Conservation (phyloP, 441 rosid genomes). For the Manihot esculenta region DNA sequence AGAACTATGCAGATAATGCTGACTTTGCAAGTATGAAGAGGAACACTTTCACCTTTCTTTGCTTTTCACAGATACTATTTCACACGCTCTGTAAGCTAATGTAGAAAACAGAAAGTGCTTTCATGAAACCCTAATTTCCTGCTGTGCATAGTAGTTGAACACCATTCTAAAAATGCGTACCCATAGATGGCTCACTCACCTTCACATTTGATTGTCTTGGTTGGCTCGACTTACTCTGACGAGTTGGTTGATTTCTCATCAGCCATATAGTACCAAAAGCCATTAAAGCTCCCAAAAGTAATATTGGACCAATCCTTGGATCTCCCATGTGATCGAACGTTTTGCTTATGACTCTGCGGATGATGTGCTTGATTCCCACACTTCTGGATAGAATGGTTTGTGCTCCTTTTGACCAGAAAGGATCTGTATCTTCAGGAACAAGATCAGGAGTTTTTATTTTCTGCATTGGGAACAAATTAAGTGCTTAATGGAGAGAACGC, state of each 20-base stretch:
- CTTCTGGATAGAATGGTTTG: slow-evolving; percentile 52
- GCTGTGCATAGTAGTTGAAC: not conserved
- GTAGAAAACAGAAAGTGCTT: not conserved
- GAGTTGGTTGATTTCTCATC: slow-evolving; percentile 53
- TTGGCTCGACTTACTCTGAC: slow-evolving; percentile 27
- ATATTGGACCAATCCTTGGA: slow-evolving; percentile 86
- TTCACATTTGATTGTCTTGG: slow-evolving; percentile 32
- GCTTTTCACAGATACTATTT: not conserved
- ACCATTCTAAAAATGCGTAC: not conserved
- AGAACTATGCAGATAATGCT: not conserved
- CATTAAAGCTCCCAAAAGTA: slow-evolving; percentile 81
- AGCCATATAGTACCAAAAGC: slow-evolving; percentile 73
- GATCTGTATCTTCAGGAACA: slow-evolving; percentile 74
- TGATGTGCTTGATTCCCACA: slow-evolving; percentile 54
- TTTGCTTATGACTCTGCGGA: slow-evolving; percentile 33
- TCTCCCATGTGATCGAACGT: slow-evolving; percentile 57
- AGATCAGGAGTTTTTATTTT: slow-evolving; percentile 85
- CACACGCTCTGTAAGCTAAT: not conserved
- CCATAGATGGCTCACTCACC: slow-evolving; percentile 26
- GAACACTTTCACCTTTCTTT: not conserved
- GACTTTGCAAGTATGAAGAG: not conserved
- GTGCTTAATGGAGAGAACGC: slow-evolving; percentile 7
- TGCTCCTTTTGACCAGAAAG: slow-evolving; percentile 65
- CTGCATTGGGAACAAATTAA: slow-evolving; percentile 42
- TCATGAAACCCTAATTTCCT: not conserved